A percentile compares a stretch with the other conserved stretches of the same genome.
Evolutionary conservation across 106 monocot species (phyloP).

Genomic region (Dioscorea alata): DNA sequence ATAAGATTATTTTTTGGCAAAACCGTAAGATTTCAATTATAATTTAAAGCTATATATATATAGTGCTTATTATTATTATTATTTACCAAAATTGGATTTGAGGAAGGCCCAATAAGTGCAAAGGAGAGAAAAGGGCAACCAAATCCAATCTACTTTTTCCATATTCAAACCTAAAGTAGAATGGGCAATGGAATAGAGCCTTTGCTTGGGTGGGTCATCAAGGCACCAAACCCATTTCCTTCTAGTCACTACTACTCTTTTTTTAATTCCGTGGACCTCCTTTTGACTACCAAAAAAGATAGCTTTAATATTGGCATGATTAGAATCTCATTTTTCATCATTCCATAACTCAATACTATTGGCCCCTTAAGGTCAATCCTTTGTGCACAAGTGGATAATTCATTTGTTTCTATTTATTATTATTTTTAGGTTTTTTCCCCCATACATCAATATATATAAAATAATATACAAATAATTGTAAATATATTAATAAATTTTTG

Average conservation of each 20-base stretch:
- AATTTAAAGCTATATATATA: no score
- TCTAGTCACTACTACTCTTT: no score
- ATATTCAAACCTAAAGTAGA: slow-evolving; percentile 1
- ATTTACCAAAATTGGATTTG: no score
- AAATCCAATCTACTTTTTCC: not conserved
- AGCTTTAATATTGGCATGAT: not conserved
- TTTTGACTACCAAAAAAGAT: not conserved
- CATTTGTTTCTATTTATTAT: not conserved
- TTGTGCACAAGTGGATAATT: not conserved
- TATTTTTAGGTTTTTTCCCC: no score
- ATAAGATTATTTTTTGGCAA: no score
- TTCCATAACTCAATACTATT: no score
- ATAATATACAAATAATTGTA: no score
- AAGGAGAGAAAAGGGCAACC: not conserved
- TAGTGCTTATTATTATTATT: no score
- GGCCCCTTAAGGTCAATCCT: not conserved
- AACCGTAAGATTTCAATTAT: no score
- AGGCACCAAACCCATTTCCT: not conserved
- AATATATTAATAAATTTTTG: no score
- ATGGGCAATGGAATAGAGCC: not conserved
- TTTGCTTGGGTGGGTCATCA: not conserved
- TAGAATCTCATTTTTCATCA: not conserved
- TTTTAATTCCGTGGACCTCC: not conserved
- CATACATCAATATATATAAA: no score
- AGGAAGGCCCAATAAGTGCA: no score